Conservation (phyloP, 2,329 filamentous ascomycete genomes). For the Scytalidium sp. region DNA sequence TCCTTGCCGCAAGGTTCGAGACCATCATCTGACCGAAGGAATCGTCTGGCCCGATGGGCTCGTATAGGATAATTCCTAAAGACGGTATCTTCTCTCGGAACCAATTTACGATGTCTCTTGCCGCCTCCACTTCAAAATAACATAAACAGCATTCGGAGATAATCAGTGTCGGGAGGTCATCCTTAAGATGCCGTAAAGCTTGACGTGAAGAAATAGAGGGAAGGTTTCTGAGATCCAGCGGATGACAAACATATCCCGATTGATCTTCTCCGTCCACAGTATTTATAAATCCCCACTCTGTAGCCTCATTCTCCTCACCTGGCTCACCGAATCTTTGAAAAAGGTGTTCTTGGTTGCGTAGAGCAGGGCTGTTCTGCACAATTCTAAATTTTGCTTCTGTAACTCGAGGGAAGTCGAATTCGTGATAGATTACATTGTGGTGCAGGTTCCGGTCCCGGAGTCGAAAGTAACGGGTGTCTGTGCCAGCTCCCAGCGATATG, state of each 20-base stretch:
- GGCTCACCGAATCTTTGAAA: not conserved
- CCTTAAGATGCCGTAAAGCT: slow-evolving; percentile 44
- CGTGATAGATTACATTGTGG: slow-evolving; percentile 70
- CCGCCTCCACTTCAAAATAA: slow-evolving; percentile 69
- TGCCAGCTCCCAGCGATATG: slow-evolving; percentile 88
- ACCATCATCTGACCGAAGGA: slow-evolving; percentile 92
- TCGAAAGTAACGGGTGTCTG: slow-evolving; percentile 84
- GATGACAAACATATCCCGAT: slow-evolving; percentile 44
- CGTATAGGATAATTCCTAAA: slow-evolving; percentile 73
- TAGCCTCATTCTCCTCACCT: not conserved
- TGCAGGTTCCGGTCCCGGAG: slow-evolving; percentile 39
- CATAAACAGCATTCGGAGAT: slow-evolving; percentile 95
- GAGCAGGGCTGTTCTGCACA: slow-evolving; percentile 10
- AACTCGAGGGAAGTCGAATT: slow-evolving; percentile 83
- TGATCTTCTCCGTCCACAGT: slow-evolving; percentile 10
- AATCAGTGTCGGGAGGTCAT: slow-evolving; percentile 71
- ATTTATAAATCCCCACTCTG: slow-evolving; percentile 25
- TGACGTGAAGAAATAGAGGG: slow-evolving; percentile 12
- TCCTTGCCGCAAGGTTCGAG: slow-evolving; percentile 77
- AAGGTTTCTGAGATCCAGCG: slow-evolving; percentile 31
- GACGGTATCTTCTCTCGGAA: slow-evolving; percentile 52
- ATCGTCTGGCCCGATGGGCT: slow-evolving; percentile 81
- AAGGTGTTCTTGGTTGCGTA: slow-evolving; percentile 3
- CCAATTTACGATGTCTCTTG: slow-evolving; percentile 61
- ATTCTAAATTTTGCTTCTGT: slow-evolving; percentile 49